These are phyloP conservation scores for Eucalyptus tenuipes DNA, from an alignment of 345 rosid species.

Conservation along the genomic window DNA sequence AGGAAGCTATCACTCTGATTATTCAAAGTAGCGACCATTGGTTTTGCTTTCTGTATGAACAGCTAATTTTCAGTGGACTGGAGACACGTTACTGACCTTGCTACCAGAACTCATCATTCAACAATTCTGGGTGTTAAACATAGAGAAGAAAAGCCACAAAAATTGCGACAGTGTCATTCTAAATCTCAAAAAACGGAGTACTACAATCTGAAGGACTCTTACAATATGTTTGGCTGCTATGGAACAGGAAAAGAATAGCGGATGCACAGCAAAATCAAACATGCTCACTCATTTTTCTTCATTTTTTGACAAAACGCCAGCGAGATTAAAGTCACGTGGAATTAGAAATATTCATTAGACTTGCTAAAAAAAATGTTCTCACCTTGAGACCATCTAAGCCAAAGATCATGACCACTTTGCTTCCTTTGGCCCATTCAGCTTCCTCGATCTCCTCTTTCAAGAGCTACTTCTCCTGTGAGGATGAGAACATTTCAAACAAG, in stretches of 20 bases:
- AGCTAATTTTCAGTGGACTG: background rate
- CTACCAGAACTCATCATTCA: background rate
- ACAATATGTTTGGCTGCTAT: background rate
- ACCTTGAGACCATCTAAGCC: slow-evolving; percentile 93
- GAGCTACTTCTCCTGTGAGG: too few relatives aligned
- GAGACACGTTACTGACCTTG: background rate
- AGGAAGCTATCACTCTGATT: background rate
- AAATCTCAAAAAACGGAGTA: background rate
- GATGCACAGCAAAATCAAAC: background rate
- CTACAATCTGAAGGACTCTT: background rate
- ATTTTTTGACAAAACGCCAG: background rate
- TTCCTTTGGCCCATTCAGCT: slow-evolving; percentile 56
- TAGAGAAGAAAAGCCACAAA: background rate
- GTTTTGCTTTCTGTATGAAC: background rate
- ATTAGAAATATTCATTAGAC: background rate
- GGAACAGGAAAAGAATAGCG: background rate
- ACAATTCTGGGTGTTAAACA: background rate
- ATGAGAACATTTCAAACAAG: too few relatives aligned
- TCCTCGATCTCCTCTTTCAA: slow-evolving; percentile 46
- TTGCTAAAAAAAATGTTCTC: background rate
- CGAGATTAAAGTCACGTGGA: background rate
- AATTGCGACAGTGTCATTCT: background rate
- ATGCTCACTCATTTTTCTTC: background rate
- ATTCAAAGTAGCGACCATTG: background rate
- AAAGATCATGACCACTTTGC: slow-evolving; percentile 72